Percentiles rank a stretch among this genome's conserved stretches.
These are phyloP conservation scores for Coniochaeta sp. DNA, from an alignment of 2,329 filamentous ascomycete species.

Conservation along the genomic window DNA sequence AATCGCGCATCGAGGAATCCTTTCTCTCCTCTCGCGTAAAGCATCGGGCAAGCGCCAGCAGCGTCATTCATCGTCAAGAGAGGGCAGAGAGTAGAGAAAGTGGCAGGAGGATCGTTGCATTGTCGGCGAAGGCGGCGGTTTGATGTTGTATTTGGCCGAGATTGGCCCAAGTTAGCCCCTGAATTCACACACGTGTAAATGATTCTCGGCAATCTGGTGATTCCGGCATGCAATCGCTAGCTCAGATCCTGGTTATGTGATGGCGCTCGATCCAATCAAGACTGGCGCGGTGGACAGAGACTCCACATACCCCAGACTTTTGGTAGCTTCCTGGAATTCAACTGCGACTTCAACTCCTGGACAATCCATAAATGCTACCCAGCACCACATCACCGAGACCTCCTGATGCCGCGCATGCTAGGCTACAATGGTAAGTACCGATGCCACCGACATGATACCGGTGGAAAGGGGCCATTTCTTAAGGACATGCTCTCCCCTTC, in stretches of 20 bases:
- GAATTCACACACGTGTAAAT: too few species aligned
- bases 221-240: background rate
- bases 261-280: background rate
- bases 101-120: background rate
- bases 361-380: background rate
- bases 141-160: constrained; percentile 1
- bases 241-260: too few species aligned
- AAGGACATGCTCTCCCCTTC: background rate
- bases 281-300: background rate
- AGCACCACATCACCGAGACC: background rate
- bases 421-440: background rate
- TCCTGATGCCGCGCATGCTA: background rate
- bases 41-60: too few species aligned
- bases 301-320: background rate
- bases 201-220: background rate
- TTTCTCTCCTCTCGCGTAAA: too few species aligned
- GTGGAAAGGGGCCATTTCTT: background rate
- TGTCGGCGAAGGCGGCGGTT: background rate
- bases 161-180: background rate
- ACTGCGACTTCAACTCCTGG: background rate
- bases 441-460: background rate
- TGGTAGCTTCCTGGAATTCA: background rate
- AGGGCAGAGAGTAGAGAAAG: too few species aligned
- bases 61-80: too few species aligned
- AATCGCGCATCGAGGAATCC: too few species aligned